Base-by-base conservation (phyloP, 345 rosid species). In the Adansonia digitata region DNA sequence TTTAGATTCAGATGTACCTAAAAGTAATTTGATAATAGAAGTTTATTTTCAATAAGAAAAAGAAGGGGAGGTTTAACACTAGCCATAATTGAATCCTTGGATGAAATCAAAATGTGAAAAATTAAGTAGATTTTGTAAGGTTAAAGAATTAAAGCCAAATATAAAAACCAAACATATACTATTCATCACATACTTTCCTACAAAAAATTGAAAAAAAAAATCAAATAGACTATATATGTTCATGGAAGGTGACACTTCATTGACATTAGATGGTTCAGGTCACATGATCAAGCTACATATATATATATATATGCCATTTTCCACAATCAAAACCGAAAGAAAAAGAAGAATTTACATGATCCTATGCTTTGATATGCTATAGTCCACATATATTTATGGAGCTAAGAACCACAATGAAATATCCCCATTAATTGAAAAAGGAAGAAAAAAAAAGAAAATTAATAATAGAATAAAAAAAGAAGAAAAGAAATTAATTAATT, bases 401-500 rank as follows among this genome's bases (percentile, higher is more conserved):
- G 27, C 17, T 37, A 9, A 46, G 26, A 63, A 37, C 17, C 69
- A 39, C 69, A 37, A 63, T 37, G 69, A n/a, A 37, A 37, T 63
- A 63, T 63, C 69, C 22, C 46, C 69, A 63, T 63, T 46, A 63
- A 63, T 39, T n/a, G 46, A 13, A 62, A 37, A 62, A 1, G 6
- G 5, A 59, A 13, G 22, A n/a, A 24, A 24, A 2, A 26, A 9
- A 2, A 43, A 43, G 3, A 31, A n/a, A n/a, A n/a, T n/a, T n/a
- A n/a, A 42, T 27, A 13, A 5, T 27, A 13, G 8, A 27, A 26
- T 15, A 55, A 26, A 27, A 22, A 17, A 6, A 43, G 1, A 66
- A 17, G 8, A 66, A 59, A 37, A 24, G 62, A 76, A 55, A 29
- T 72, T 57, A 40, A 67, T 61, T 39, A 64, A 64, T 78, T 43